phyloP scores from a whole-genome alignment of 106 monocot genomes.

The Allium fistulosum region DNA sequence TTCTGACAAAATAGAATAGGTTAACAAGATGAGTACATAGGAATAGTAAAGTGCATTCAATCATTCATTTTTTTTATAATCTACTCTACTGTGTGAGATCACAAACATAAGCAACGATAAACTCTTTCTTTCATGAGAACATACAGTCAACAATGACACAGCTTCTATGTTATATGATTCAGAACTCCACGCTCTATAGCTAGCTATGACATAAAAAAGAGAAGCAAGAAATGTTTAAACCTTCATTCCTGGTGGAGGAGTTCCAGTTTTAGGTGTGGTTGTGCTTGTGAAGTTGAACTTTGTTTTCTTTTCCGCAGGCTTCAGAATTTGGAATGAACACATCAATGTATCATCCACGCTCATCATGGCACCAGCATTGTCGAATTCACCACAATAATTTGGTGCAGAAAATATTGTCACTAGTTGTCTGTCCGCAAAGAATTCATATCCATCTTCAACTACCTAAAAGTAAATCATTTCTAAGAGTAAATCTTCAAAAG shows the following conservation, averaged over 20 bases:
- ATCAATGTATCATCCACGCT: conserved; percentile 42
- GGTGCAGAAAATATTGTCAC: conserved; percentile 44
- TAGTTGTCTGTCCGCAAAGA: conserved; percentile 35
- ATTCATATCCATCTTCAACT: conserved; percentile 41
- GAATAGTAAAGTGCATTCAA: too few species aligned
- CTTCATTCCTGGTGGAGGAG: conserved; percentile 29
- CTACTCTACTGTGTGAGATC: too few species aligned
- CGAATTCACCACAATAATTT: conserved; percentile 42
- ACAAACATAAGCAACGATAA: too few species aligned
- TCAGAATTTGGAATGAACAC: conserved; percentile 42
- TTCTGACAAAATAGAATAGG: too few species aligned
- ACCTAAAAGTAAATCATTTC: conserved; percentile 9
- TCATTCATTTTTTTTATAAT: too few species aligned
- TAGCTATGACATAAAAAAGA: too few species aligned
- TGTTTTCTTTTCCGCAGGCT: conserved; percentile 29
- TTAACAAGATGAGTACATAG: too few species aligned
- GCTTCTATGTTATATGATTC: too few species aligned
- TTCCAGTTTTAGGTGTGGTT: conserved; percentile 22
- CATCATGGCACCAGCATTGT: conserved; percentile 52
- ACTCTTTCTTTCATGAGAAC: too few species aligned
- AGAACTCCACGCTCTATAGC: too few species aligned
- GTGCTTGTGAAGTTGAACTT: conserved; percentile 23
- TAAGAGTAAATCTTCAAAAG: not conserved
- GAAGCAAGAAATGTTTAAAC: conserved; percentile 5
- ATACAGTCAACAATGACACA: too few species aligned